phyloP scores from a whole-genome alignment of 2,329 filamentous ascomycete species.

The Diaporthe vexans region DNA sequence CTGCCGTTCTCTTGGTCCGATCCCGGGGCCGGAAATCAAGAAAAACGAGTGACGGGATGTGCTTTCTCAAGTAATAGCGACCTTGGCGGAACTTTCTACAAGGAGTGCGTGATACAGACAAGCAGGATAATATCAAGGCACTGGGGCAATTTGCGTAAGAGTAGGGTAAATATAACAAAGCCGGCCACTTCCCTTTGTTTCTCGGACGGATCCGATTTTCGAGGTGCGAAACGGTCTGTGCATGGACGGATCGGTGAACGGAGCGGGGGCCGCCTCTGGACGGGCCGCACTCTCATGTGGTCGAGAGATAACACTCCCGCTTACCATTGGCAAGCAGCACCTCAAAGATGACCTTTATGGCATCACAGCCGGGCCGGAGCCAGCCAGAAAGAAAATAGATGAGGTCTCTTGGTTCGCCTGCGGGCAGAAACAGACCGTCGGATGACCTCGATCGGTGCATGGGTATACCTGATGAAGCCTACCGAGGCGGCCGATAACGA shows the following conservation, averaged over 20 bases:
- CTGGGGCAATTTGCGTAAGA: background rate
- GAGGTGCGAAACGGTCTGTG: slow-evolving; percentile 9
- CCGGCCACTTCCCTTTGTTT: slow-evolving; percentile 6
- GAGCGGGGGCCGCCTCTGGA: background rate
- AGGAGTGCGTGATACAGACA: slow-evolving; percentile 42
- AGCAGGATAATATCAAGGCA: slow-evolving; percentile 45
- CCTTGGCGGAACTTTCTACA: slow-evolving; percentile 39
- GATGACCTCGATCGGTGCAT: slow-evolving; percentile 32
- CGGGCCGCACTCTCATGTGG: background rate
- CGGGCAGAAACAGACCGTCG: background rate
- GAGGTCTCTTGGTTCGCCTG: slow-evolving; percentile 6
- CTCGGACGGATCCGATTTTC: slow-evolving; percentile 13
- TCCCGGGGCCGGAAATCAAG: slow-evolving; percentile 11
- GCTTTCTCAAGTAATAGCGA: background rate
- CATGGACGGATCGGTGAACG: slow-evolving; percentile 5
- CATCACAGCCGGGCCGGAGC: background rate
- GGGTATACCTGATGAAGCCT: slow-evolving; percentile 20
- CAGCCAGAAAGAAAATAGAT: background rate
- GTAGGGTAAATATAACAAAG: background rate
- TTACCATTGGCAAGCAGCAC: slow-evolving; percentile 15
- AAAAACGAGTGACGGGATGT: background rate
- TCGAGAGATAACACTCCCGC: slow-evolving; percentile 27
- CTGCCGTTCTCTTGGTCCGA: slow-evolving; percentile 14
- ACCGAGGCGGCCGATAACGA: slow-evolving; percentile 28
- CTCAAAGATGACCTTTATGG: background rate